A percentile compares a stretch with the other conserved stretches of the same genome.
These are phyloP conservation scores for Chaetothyriales sp. DNA, from an alignment of 2,329 filamentous ascomycete species.

Conservation along the genomic window DNA sequence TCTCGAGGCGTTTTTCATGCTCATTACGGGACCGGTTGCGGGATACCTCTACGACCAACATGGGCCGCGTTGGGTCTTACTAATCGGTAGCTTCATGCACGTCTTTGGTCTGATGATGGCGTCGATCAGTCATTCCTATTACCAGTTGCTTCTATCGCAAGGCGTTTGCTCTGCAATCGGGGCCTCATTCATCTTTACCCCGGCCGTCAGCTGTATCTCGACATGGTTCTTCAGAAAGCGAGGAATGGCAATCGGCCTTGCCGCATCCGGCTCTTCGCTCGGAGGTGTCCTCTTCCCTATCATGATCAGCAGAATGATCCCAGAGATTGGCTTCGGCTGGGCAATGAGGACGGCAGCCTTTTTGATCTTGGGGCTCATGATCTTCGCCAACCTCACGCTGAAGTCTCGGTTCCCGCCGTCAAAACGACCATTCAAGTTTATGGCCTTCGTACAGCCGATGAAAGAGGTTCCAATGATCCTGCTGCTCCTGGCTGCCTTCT, in stretches of 20 bases:
- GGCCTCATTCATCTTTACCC: slow-evolving; percentile 37
- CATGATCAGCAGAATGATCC: slow-evolving; percentile 44
- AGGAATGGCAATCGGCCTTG: slow-evolving; percentile 41
- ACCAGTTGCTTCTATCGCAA: slow-evolving; percentile 44
- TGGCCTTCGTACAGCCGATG: slow-evolving; percentile 22
- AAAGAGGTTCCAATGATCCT: slow-evolving; percentile 18
- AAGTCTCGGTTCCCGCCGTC: slow-evolving; percentile 36
- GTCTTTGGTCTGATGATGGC: slow-evolving; percentile 49
- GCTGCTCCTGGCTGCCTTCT: slow-evolving; percentile 14
- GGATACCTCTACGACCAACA: slow-evolving; percentile 51
- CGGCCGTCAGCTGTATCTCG: slow-evolving; percentile 22
- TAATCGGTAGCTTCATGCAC: slow-evolving; percentile 39
- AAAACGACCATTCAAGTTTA: slow-evolving; percentile 20
- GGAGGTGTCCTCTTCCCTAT: slow-evolving; percentile 51
- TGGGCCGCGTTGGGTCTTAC: slow-evolving; percentile 43
- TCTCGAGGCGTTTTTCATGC: slow-evolving; percentile 28
- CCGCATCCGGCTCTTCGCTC: slow-evolving; percentile 40
- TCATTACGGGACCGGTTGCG: slow-evolving; percentile 44
- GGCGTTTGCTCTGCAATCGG: slow-evolving; percentile 41
- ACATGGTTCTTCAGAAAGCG: slow-evolving; percentile 43
- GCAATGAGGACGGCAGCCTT: slow-evolving; percentile 45
- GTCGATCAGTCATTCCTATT: slow-evolving; percentile 40
- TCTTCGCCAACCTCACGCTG: slow-evolving; percentile 41
- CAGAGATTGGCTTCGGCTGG: slow-evolving; percentile 42
- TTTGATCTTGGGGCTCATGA: slow-evolving; percentile 45